Evolutionary conservation across 495 filamentous ascomycete genomes (phyloP), one percentile per base, ranked within the genome.

Genomic region (Lasiosphaeris hirsuta): DNA sequence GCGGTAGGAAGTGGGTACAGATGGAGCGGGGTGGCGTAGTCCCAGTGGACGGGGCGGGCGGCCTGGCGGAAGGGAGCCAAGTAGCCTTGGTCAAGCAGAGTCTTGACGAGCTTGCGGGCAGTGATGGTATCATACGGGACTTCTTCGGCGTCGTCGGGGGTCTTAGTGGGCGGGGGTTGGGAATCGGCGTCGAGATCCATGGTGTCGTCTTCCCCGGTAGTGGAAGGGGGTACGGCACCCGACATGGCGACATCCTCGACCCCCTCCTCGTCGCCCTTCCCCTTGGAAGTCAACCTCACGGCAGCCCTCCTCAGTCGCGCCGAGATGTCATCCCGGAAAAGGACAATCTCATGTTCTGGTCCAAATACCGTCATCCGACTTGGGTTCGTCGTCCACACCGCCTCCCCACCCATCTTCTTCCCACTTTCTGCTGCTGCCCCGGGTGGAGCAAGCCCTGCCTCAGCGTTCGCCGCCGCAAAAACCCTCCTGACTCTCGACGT

Each of bases 1-100:
- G 86, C 84, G 11, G 87, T 93, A 5, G 94, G 94, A 39, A 97
- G 70, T 10, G 94, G 94, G 67, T 96, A 97, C 11, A 98, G 77
- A 46, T 87, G 82, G 46, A 96, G 66, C 10, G 88, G 76, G 5
- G 69, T 56, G 0, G 85, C 84, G 71, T 87, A 89, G 70, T 96
- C 92, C 94, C 94, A 97, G 51, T 94, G 79, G 10, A 96, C 80
- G 1, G 94, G 94, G 3, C 94, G 81, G 23, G 79, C 74, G 1
- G 82, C 74, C 30, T 90, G 78, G 0, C 89, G 87, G 72, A 97
- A 98, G 0, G 94, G 94, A 0, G 88, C 86, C 6, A 98, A 75
- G 38, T 89, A 86, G 4, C 90, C 90, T 70, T 98, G 94, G 63
- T 96, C 92, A n/a, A 98, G 78, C 33, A 98, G 67, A 0, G 95